Conservation (phyloP, 306 rosid genomes). For the Cicer yamashitae region DNA sequence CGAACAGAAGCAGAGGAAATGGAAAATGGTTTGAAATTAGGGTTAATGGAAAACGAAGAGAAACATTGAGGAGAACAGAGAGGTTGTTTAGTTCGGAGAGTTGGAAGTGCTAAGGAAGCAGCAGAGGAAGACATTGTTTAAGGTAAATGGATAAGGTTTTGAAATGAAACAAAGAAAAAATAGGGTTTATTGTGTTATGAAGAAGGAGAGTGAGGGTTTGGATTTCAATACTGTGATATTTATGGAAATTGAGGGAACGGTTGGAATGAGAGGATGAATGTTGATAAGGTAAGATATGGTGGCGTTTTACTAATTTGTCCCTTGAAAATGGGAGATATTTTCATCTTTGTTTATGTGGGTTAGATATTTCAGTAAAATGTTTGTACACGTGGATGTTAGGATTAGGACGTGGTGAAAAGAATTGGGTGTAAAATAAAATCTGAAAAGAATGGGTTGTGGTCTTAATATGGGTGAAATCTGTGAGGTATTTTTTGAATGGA, state of each 20-base stretch:
- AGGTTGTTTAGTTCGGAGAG: constrained; percentile 53
- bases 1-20: constrained; percentile 58
- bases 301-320: constrained; percentile 21
- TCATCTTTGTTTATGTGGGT: background rate
- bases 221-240: constrained; percentile 12
- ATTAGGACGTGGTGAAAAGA: background rate
- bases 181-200: constrained; percentile 35
- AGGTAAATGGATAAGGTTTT: constrained; percentile 58
- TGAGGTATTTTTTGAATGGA: background rate
- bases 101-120: constrained; percentile 64
- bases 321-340: background rate
- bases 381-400: background rate
- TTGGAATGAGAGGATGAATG: background rate
- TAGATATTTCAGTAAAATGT: background rate
- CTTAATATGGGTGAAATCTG: background rate
- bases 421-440: background rate
- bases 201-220: background rate
- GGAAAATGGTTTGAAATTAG: constrained; percentile 51
- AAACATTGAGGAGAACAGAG: constrained; percentile 44
- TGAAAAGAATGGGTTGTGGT: background rate
- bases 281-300: constrained; percentile 40
- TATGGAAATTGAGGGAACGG: constrained; percentile 4
- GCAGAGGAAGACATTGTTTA: constrained; percentile 74
- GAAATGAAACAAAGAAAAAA: background rate
- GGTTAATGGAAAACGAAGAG: constrained; percentile 47